Conservation (phyloP, 2,329 filamentous ascomycete species). For the Lojkania enalia region DNA sequence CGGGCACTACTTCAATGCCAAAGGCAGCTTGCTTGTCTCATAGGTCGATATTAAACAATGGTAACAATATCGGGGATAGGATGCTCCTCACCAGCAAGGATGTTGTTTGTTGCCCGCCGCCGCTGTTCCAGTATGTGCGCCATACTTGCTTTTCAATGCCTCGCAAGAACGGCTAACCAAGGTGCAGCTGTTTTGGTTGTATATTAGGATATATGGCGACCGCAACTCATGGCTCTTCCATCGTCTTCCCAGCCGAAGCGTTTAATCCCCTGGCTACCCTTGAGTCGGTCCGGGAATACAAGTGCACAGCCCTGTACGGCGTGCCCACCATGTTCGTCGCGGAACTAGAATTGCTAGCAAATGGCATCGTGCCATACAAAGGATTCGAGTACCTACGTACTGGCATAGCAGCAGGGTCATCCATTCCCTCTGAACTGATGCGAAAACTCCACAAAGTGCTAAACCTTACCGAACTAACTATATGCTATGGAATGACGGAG, state of each 20-base stretch:
- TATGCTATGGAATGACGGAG: slow-evolving; percentile 97
- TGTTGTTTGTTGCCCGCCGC: slow-evolving; percentile 67
- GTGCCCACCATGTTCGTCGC: slow-evolving; percentile 96
- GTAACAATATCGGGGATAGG: slow-evolving; percentile 76
- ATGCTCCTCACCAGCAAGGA: slow-evolving; percentile 80
- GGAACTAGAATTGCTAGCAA: slow-evolving; percentile 75
- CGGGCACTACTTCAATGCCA: slow-evolving; percentile 86
- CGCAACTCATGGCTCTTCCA: slow-evolving; percentile 77
- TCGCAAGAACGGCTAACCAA: slow-evolving; percentile 8
- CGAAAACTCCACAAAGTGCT: slow-evolving; percentile 70
- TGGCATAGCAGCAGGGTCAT: slow-evolving; percentile 88
- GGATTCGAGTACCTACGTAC: slow-evolving; percentile 73
- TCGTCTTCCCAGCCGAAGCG: slow-evolving; percentile 83
- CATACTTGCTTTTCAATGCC: not conserved
- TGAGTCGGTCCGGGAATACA: slow-evolving; percentile 63
- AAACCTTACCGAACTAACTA: slow-evolving; percentile 80
- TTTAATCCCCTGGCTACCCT: slow-evolving; percentile 80
- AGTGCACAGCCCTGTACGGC: slow-evolving; percentile 75
- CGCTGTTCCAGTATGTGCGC: slow-evolving; percentile 51
- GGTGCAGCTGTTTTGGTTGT: slow-evolving; percentile 74
- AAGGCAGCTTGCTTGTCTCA: slow-evolving; percentile 92
- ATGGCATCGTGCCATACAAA: slow-evolving; percentile 44
- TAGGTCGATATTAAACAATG: slow-evolving; percentile 89
- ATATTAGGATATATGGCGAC: slow-evolving; percentile 97
- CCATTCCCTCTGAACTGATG: slow-evolving; percentile 84